Percentiles rank a stretch among this genome's conserved stretches.
These are phyloP conservation scores for Stephania yunnanensis DNA, from an alignment of 164 flowering plant species.

Conservation along the genomic window DNA sequence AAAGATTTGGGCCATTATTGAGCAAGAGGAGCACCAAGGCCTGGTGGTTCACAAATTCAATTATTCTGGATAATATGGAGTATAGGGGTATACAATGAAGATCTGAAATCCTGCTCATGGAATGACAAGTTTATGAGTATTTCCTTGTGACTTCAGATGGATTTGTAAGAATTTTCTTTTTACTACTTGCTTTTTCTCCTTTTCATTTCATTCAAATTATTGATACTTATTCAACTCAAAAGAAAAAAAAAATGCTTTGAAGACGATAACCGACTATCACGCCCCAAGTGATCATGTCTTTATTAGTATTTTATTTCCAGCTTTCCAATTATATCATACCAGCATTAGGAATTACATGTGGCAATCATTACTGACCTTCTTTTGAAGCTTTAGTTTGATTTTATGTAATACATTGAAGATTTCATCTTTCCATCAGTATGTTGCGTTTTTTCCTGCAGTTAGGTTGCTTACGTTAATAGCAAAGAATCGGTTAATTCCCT, in stretches of 20 bases:
- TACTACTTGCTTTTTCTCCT: not conserved
- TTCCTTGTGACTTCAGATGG: not conserved
- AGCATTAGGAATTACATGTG: not conserved
- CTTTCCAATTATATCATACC: not conserved
- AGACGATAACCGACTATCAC: too few relatives aligned
- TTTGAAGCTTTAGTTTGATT: not conserved
- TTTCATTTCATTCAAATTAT: not conserved
- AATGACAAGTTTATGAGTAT: not conserved
- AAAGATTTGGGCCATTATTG: too few relatives aligned
- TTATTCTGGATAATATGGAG: too few relatives aligned
- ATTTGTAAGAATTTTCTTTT: not conserved
- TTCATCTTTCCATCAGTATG: too few relatives aligned
- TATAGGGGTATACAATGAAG: not conserved
- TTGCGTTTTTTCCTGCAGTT: not conserved
- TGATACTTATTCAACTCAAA: not conserved
- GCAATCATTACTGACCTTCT: not conserved
- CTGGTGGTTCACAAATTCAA: not conserved
- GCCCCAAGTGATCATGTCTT: too few relatives aligned
- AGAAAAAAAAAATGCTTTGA: not conserved
- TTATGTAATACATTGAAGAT: too few relatives aligned
- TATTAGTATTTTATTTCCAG: not conserved
- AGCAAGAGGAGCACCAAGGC: not conserved
- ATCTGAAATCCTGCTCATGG: not conserved
- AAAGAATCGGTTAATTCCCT: not conserved
- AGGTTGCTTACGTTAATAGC: not conserved